Evolutionary conservation across 1,284 basidiomycete genomes (phyloP).

Genomic region (Phellopilus nigrolimitatus): DNA sequence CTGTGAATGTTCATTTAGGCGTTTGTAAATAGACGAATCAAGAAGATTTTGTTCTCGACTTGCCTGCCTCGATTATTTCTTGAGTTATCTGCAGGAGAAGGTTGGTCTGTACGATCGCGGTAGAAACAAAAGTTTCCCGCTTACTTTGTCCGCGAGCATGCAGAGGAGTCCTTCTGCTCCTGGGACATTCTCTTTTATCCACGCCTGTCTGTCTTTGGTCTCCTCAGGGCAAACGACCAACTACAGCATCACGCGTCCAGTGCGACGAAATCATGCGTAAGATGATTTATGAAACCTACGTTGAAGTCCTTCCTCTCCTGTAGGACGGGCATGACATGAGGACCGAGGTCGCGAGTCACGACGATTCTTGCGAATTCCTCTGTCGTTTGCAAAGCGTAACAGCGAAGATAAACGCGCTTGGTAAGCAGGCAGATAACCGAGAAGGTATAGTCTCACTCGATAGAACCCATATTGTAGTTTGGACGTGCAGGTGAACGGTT

Average conservation of each 20-base stretch:
- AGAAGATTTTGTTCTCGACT: too few species aligned
- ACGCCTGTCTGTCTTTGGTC: conserved; percentile 57
- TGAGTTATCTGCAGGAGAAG: conserved; percentile 53
- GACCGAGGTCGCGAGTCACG: conserved; percentile 64
- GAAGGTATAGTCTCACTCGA: conserved; percentile 9
- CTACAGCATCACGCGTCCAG: conserved; percentile 31
- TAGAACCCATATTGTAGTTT: conserved; percentile 12
- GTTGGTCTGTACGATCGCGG: too few species aligned
- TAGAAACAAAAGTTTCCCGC: too few species aligned
- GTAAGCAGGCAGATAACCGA: not conserved
- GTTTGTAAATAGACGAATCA: too few species aligned
- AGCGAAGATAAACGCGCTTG: too few species aligned
- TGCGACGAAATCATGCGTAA: not conserved
- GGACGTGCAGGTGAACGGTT: not conserved
- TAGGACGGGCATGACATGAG: conserved; percentile 67
- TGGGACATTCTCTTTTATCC: conserved; percentile 73
- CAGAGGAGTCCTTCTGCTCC: conserved; percentile 66
- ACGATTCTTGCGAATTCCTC: conserved; percentile 48
- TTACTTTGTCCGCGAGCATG: conserved; percentile 69
- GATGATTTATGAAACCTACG: conserved; percentile 32
- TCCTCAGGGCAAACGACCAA: conserved; percentile 72
- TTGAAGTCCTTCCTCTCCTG: conserved; percentile 48
- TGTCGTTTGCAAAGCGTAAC: too few species aligned
- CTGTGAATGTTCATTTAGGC: conserved; percentile 40
- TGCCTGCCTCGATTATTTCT: conserved; percentile 69